These are phyloP conservation scores for Domatiomyces globalis DNA, from an alignment of 2,329 filamentous ascomycete genomes.

Conservation along the genomic window DNA sequence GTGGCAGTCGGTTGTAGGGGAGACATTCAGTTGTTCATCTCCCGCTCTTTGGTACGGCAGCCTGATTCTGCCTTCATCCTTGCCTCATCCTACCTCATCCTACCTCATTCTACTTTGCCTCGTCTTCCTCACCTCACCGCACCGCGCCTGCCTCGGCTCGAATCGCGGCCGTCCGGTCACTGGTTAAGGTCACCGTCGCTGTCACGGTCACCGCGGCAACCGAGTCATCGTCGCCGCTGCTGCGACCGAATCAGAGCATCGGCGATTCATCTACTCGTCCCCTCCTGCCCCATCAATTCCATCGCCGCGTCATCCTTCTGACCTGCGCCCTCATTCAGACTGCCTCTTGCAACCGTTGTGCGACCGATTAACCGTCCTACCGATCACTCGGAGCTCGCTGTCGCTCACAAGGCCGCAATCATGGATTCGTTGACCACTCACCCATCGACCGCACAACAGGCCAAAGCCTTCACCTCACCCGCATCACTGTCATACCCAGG, in stretches of 20 bases:
- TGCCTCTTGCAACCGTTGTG: slow-evolving; percentile 20
- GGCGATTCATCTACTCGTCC: slow-evolving; percentile 1
- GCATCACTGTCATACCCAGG: slow-evolving; percentile 86
- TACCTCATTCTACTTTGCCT: background rate
- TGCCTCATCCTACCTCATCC: slow-evolving; percentile 2
- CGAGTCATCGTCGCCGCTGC: background rate
- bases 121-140: background rate
- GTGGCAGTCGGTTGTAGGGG: slow-evolving; percentile 49
- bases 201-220: background rate
- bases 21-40: slow-evolving; percentile 99
- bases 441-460: slow-evolving; percentile 79
- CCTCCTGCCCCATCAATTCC: slow-evolving; percentile 7
- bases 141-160: slow-evolving; percentile 1
- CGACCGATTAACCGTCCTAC: slow-evolving; percentile 21
- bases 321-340: slow-evolving; percentile 10
- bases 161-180: background rate
- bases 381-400: background rate
- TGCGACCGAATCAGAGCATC: background rate
- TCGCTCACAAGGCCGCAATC: slow-evolving; percentile 16
- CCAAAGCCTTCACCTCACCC: slow-evolving; percentile 86
- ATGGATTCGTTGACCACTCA: slow-evolving; percentile 91
- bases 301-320: slow-evolving; percentile 8
- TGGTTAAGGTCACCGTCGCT: background rate
- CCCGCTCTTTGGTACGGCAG: slow-evolving; percentile 47
- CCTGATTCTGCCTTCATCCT: slow-evolving; percentile 3